Evolutionary conservation across 2,329 filamentous ascomycete species (phyloP).

Genomic region (Cytospora mali): DNA sequence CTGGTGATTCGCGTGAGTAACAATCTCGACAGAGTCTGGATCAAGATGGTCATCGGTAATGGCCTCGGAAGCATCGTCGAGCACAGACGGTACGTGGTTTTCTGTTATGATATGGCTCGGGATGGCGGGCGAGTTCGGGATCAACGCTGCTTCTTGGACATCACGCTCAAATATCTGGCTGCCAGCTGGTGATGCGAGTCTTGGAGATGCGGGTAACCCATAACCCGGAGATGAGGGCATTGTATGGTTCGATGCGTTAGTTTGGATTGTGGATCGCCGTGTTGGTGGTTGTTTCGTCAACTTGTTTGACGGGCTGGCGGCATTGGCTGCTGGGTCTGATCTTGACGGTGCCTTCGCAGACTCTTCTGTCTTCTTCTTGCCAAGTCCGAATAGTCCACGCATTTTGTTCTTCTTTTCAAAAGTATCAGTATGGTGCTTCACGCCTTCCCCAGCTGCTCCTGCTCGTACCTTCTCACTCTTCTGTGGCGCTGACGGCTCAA

Average conservation of each 20-base stretch:
- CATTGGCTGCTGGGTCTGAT: constrained; percentile 39
- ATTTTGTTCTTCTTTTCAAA: constrained; percentile 49
- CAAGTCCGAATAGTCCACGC: constrained; percentile 62
- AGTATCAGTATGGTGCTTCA: constrained; percentile 35
- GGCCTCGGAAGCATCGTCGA: constrained; percentile 88
- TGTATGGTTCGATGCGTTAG: constrained; percentile 41
- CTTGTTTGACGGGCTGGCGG: constrained; percentile 32
- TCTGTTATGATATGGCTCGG: constrained; percentile 93
- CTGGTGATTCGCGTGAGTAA: constrained; percentile 83
- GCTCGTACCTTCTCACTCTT: constrained; percentile 40
- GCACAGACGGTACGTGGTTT: constrained; percentile 87
- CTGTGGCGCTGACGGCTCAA: constrained; percentile 30
- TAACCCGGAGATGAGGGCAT: constrained; percentile 67
- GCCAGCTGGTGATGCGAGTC: constrained; percentile 75
- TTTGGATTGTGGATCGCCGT: constrained; percentile 39
- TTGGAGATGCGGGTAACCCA: constrained; percentile 70
- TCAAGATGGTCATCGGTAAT: constrained; percentile 86
- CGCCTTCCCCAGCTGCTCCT: constrained; percentile 33
- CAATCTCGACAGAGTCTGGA: constrained; percentile 88
- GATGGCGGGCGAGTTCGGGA: constrained; percentile 80
- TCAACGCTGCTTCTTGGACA: constrained; percentile 78
- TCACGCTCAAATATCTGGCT: constrained; percentile 91
- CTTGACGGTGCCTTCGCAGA: constrained; percentile 41
- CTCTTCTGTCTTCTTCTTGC: constrained; percentile 61
- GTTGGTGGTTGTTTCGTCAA: constrained; percentile 39